Evolutionary conservation across 2,329 filamentous ascomycete genomes (phyloP), one percentile per base, ranked within the genome.

Genomic region (Knoxdaviesia capensis): DNA sequence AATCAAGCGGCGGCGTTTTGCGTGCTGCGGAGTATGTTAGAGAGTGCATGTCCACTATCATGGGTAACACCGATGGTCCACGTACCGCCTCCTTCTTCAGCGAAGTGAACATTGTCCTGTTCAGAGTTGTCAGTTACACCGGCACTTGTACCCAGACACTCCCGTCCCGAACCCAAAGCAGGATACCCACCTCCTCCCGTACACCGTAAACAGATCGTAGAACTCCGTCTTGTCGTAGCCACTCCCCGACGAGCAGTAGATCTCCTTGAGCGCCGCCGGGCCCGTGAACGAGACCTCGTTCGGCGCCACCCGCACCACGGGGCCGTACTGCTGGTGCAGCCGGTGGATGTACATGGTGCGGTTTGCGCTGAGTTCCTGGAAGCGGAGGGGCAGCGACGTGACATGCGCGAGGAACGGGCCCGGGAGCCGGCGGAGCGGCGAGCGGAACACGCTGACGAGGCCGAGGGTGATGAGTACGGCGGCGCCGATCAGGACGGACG

Each of bases 171-270:
- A 20, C 3, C 3, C 20, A 20, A 3, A 20, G 20, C 20, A 2
- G 7, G 2, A 38, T 38, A 50, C 59, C 43, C 53, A 70, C 69
- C 69, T 67, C 45, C 64, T 63, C 7, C 65, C 68, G 48, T 71
- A 77, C 4, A 74, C 61, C 44, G 52, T 66, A 47, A 79, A 78
- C 11, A 78, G 53, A 46, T 73, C 58, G 50, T 79, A 79, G 48
- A 77, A 77, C 44, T 71, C 67, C 0, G 71, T 75, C 58, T 77
- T 78, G 51, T 78, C 71, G 51, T 71, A 78, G 29, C 73, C 74
- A 50, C 71, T 76, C 4, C 73, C 73, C 0, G 67, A 66, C 0
- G 68, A 69, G 48, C 66, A 65, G 54, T 79, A 80, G 38, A 77
- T 77, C 55, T 76, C 69, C 51, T 71, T 77, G 41, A 77, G 55